These are phyloP conservation scores for Dimargaris cristalligena DNA, from an alignment of 192 early-diverging fungal genomes.

Conservation along the genomic window DNA sequence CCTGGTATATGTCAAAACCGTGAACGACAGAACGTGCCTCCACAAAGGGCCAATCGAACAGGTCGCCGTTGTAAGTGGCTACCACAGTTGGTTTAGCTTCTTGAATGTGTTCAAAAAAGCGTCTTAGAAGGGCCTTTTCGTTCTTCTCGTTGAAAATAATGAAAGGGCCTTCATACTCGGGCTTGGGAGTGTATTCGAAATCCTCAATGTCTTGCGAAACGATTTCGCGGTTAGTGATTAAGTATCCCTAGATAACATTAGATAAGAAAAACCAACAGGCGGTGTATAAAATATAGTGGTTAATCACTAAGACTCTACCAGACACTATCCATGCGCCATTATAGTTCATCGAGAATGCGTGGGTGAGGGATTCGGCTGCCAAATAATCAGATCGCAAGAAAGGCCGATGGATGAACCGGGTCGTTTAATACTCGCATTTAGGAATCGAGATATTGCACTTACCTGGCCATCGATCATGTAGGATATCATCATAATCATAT, in stretches of 20 bases:
- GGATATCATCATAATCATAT: constrained; percentile 99
- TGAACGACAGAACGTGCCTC: constrained; percentile 64
- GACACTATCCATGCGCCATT: too few relatives aligned
- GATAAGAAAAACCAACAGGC: not conserved
- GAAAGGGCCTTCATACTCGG: constrained; percentile 89
- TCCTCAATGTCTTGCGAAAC: constrained; percentile 91
- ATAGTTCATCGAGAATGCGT: too few relatives aligned
- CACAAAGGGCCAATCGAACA: constrained; percentile 97
- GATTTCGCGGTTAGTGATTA: constrained; percentile 95
- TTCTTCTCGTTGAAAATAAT: constrained; percentile 87
- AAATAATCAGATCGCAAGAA: too few relatives aligned
- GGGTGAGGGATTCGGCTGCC: too few relatives aligned
- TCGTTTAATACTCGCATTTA: too few relatives aligned
- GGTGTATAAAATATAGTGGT: too few relatives aligned
- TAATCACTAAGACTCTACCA: too few relatives aligned
- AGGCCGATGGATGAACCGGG: too few relatives aligned
- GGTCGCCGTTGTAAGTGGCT: constrained; percentile 98
- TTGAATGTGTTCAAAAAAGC: constrained; percentile 88
- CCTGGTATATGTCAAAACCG: constrained; percentile 71
- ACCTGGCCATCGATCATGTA: constrained; percentile 99
- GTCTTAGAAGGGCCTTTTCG: constrained; percentile 57
- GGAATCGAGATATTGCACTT: too few relatives aligned
- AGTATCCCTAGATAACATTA: constrained; percentile 48
- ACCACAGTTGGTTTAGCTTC: constrained; percentile 68
- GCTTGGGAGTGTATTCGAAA: constrained; percentile 95